Percentiles rank a stretch among this genome's conserved stretches.
These are phyloP conservation scores for Thalassiosira hispida DNA, from an alignment of 352 stramenopile genomes.

Conservation along the genomic window DNA sequence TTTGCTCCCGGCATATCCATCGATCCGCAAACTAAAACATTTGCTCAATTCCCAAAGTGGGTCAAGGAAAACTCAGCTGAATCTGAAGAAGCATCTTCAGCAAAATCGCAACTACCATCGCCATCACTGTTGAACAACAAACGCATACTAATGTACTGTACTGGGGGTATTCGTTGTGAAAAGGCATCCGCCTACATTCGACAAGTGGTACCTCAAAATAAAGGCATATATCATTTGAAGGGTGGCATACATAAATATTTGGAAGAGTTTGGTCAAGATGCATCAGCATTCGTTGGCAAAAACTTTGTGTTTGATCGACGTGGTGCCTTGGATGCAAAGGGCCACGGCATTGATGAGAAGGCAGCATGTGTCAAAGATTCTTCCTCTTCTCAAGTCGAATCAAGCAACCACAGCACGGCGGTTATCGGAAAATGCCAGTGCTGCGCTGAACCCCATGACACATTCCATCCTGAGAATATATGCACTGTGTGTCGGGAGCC, in stretches of 20 bases:
- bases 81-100: not conserved
- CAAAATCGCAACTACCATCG: not conserved
- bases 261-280: conserved; percentile 68
- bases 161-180: conserved; percentile 83
- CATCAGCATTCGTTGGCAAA: conserved; percentile 63
- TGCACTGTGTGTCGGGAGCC: conserved; percentile 84
- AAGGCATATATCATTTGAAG: conserved; percentile 80
- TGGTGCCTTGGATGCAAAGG: conserved; percentile 43
- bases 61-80: conserved; percentile 56
- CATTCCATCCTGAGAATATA: conserved; percentile 72
- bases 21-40: conserved; percentile 78
- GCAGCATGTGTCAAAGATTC: not conserved
- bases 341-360: conserved; percentile 10
- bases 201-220: conserved; percentile 51
- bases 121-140: conserved; percentile 44
- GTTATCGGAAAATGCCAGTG: conserved; percentile 74
- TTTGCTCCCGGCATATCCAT: conserved; percentile 60
- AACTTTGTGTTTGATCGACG: conserved; percentile 86
- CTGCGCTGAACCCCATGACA: conserved; percentile 68
- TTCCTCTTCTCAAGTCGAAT: conserved; percentile 13
- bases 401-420: conserved; percentile 14
- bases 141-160: conserved; percentile 86
- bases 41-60: conserved; percentile 82
- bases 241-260: conserved; percentile 88
- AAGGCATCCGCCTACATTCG: conserved; percentile 84